Base-by-base conservation (phyloP, 169 alveolate genomes). In the Eimeria acervulina region DNA sequence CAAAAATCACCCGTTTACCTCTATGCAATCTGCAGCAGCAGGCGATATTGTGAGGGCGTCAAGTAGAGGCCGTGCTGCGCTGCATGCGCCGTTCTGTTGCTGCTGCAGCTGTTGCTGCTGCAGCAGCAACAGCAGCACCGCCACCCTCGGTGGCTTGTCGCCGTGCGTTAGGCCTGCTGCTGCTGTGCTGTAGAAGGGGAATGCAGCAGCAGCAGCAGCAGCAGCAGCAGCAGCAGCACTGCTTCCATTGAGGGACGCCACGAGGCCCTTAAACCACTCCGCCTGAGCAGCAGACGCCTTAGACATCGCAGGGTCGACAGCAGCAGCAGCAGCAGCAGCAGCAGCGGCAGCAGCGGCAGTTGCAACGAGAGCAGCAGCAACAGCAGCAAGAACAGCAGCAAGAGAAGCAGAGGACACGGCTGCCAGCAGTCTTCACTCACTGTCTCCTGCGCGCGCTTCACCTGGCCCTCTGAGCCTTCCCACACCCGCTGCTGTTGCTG, bases 211-310 rank as follows among this genome's bases (percentile, higher is more conserved):
- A 44, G 90, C 90, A 55, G 93, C 92, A 55, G 78, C 51, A 51
- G 78, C 92, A 36, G 76, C 78, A 40, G 55, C 92, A 55, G 78
- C 74, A 84, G 93, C 93, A 84, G 93, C 93, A 84, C 33, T 10
- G 8, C 42, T 31, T 15, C 59, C 93, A 19, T n/a, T 23, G 21
- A 84, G 26, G 5, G 93, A 36, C 33, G 47, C 93, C 15, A 21
- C 28, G 55, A 84, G 42, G 40, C 59, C 93, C 68, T 23, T 42
- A 31, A 84, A 84, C 93, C 93, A 84, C 10, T 59, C 51, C 70
- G 80, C 93, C 93, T 84, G 93, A 38, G 93, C 80, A 84, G 93
- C 93, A 84, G 52, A 5, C 47, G 74, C 40, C 0, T 17, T n/a
- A 40, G 55, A 4, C 2, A 19, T 8, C 36, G 38, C 81, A 28